Evolutionary conservation across 352 stramenopile genomes (phyloP).

Genomic region (Globisporangium cylindrosporum): DNA sequence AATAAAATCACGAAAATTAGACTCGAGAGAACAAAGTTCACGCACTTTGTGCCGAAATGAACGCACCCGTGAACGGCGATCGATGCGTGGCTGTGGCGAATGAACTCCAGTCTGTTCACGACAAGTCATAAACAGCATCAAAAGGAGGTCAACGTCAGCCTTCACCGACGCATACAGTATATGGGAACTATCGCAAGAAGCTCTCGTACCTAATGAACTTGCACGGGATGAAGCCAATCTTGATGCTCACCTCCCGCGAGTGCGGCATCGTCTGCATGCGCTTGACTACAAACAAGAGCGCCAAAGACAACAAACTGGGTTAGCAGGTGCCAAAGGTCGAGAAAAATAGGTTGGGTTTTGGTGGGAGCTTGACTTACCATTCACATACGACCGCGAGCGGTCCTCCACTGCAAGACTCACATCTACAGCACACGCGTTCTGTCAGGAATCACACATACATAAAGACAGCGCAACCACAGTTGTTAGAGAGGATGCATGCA

Average conservation of each 20-base stretch:
- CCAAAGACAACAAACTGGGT: neutral
- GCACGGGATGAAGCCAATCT: slow-evolving; percentile 60
- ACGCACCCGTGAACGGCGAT: slow-evolving; percentile 65
- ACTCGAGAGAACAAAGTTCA: neutral
- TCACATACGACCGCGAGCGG: slow-evolving; percentile 54
- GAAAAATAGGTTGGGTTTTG: neutral
- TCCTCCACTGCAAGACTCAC: slow-evolving; percentile 72
- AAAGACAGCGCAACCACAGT: neutral
- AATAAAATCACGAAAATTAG: neutral
- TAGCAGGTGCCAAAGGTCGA: neutral
- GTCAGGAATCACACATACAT: neutral
- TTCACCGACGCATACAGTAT: neutral
- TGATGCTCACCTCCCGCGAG: slow-evolving; percentile 49
- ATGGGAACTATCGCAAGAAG: too few relatives aligned
- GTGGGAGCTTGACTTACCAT: slow-evolving; percentile 21
- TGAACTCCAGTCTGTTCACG: slow-evolving; percentile 45
- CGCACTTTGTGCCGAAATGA: neutral
- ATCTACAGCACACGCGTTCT: slow-evolving; percentile 67
- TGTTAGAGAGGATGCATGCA: neutral
- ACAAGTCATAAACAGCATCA: neutral
- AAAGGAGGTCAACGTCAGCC: neutral
- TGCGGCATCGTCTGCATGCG: slow-evolving; percentile 47
- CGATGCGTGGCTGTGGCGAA: slow-evolving; percentile 43
- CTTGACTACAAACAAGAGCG: slow-evolving; percentile 35
- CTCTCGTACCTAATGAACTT: slow-evolving; percentile 46